phyloP scores from a whole-genome alignment of 305 asterid species.

The Nicotiana rustica region DNA sequence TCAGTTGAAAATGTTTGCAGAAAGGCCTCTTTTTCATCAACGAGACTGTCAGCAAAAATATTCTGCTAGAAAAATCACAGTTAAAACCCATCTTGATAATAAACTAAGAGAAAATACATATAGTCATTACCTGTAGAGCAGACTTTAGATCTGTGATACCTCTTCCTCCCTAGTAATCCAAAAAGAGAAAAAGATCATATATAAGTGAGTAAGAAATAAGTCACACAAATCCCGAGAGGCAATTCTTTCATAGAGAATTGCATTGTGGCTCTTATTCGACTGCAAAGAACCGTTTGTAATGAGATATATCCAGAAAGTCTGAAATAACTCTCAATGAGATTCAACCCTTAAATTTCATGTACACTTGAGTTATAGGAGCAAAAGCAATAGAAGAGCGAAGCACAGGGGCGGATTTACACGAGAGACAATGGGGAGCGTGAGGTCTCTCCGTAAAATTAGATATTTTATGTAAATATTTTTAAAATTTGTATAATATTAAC shows the following conservation, averaged over 20 bases:
- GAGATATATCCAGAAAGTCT: slow-evolving; percentile 22
- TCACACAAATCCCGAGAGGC: not conserved
- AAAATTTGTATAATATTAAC: too few relatives aligned
- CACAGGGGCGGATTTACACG: not conserved
- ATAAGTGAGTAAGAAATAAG: not conserved
- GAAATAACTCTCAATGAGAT: slow-evolving; percentile 26
- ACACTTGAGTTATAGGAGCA: not conserved
- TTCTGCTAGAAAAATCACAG: slow-evolving; percentile 57
- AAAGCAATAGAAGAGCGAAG: slow-evolving; percentile 13
- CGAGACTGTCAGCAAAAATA: slow-evolving; percentile 86
- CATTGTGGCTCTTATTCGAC: slow-evolving; percentile 18
- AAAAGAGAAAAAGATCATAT: slow-evolving; percentile 37
- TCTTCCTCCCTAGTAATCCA: slow-evolving; percentile 75
- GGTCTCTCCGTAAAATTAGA: too few relatives aligned
- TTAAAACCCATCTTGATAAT: not conserved
- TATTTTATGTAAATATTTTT: too few relatives aligned
- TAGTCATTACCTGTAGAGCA: slow-evolving; percentile 70
- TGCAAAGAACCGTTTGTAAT: slow-evolving; percentile 17
- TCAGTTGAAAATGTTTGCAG: slow-evolving; percentile 80
- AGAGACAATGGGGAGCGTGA: too few relatives aligned
- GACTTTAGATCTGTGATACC: slow-evolving; percentile 89
- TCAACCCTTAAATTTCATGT: not conserved
- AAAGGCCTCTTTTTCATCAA: slow-evolving; percentile 82
- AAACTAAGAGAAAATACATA: not conserved
- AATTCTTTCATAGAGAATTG: slow-evolving; percentile 16